These are phyloP conservation scores for Diplodia mutila DNA, from an alignment of 2,329 filamentous ascomycete genomes.

Conservation along the genomic window DNA sequence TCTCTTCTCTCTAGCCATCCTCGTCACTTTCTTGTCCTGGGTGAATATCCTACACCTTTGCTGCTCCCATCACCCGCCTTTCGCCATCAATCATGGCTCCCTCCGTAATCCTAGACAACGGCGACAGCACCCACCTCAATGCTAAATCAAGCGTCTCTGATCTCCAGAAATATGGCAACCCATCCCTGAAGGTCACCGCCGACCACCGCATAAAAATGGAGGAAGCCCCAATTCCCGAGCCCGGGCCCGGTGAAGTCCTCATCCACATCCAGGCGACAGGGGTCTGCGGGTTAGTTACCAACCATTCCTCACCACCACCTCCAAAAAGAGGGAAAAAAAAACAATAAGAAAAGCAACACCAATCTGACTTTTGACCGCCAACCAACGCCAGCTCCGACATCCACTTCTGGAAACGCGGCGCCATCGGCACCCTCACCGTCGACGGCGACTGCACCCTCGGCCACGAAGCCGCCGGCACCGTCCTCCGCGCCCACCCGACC, in stretches of 20 bases:
- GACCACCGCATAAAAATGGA: slow-evolving; percentile 62
- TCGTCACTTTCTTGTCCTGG: background rate
- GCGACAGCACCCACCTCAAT: background rate
- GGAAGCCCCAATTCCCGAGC: slow-evolving; percentile 61
- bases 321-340: no score
- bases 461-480: slow-evolving; percentile 66
- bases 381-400: slow-evolving; percentile 61
- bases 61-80: background rate
- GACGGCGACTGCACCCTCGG: slow-evolving; percentile 67
- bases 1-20: background rate
- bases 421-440: slow-evolving; percentile 66
- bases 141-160: slow-evolving; percentile 8
- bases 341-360: no score
- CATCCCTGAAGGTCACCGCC: slow-evolving; percentile 62
- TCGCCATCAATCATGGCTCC: background rate
- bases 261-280: slow-evolving; percentile 66
- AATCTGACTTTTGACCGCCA: no score
- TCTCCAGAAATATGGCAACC: slow-evolving; percentile 46
- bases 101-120: slow-evolving; percentile 2
- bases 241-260: slow-evolving; percentile 59
- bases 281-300: slow-evolving; percentile 60
- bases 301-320: no score
- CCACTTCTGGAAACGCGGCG: slow-evolving; percentile 69
- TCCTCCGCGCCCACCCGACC: slow-evolving; percentile 60
- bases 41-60: background rate